These are phyloP conservation scores for Myrica gale DNA, from an alignment of 306 rosid species.

Conservation along the genomic window DNA sequence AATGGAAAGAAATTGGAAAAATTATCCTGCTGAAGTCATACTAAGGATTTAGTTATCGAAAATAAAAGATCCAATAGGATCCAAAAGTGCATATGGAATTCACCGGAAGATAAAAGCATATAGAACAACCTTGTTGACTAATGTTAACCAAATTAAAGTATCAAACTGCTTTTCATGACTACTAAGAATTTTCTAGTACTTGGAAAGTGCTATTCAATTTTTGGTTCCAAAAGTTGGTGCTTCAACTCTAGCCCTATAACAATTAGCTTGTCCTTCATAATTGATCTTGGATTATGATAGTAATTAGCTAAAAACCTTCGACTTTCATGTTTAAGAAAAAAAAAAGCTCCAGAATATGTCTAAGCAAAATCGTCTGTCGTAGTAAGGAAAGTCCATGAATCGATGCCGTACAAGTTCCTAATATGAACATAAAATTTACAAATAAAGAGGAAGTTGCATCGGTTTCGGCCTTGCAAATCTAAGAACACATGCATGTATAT, in stretches of 20 bases:
- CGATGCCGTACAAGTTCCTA: not conserved
- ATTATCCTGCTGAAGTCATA: too few relatives aligned
- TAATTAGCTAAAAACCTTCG: too few relatives aligned
- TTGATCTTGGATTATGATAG: too few relatives aligned
- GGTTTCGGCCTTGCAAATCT: slow-evolving; percentile 18
- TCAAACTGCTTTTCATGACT: slow-evolving; percentile 14
- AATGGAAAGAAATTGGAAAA: slow-evolving; percentile 1
- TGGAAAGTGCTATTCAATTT: not conserved
- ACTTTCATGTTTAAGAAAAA: too few relatives aligned
- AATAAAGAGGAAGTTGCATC: not conserved
- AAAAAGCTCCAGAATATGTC: too few relatives aligned
- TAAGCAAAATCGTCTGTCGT: too few relatives aligned
- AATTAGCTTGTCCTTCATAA: too few relatives aligned
- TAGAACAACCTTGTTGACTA: slow-evolving; percentile 7
- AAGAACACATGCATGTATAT: slow-evolving; percentile 49
- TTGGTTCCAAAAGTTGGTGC: not conserved
- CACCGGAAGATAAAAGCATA: too few relatives aligned
- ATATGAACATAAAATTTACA: not conserved
- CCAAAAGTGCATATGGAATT: too few relatives aligned
- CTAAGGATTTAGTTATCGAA: not conserved
- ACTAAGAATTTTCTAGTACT: not conserved
- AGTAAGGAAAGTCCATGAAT: too few relatives aligned
- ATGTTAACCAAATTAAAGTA: not conserved
- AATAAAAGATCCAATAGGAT: not conserved
- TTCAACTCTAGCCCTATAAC: not conserved